Evolutionary conservation across 2,329 filamentous ascomycete genomes (phyloP).

Genomic region (Colletotrichum caudatum): DNA sequence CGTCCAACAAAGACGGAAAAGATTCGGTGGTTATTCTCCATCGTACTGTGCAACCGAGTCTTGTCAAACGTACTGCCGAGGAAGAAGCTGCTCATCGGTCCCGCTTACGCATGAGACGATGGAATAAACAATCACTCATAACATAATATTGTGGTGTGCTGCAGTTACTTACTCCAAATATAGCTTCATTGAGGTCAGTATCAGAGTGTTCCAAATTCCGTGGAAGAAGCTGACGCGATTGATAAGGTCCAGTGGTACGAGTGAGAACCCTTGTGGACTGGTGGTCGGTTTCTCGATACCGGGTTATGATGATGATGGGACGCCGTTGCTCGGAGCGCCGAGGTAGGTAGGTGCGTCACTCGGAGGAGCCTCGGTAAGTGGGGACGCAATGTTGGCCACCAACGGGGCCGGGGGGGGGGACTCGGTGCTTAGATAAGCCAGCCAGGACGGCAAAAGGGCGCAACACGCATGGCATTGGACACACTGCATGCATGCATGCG

Average conservation of each 20-base stretch:
- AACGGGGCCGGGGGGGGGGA: not conserved
- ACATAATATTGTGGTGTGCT: too few species aligned
- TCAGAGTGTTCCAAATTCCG: not conserved
- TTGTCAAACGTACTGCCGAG: too few species aligned
- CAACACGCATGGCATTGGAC: not conserved
- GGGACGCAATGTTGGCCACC: not conserved
- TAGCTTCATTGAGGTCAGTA: slow-evolving; percentile 26
- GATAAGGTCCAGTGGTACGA: slow-evolving; percentile 2
- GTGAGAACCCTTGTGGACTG: slow-evolving; percentile 34
- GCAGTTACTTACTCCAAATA: not conserved
- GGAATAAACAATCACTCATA: too few species aligned
- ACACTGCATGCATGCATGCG: not conserved
- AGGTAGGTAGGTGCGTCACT: slow-evolving; percentile 27
- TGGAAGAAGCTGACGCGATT: slow-evolving; percentile 3
- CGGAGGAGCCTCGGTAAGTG: slow-evolving; percentile 40
- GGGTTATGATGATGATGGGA: slow-evolving; percentile 7
- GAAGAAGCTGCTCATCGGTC: too few species aligned
- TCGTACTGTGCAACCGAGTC: too few species aligned
- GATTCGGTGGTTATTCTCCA: not conserved
- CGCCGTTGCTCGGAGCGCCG: slow-evolving; percentile 24
- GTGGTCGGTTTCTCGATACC: slow-evolving; percentile 19
- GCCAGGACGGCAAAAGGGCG: not conserved
- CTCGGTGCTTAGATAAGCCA: slow-evolving; percentile 34
- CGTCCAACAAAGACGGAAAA: not conserved
- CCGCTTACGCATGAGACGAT: too few species aligned